Conservation (phyloP, 2,329 filamentous ascomycete genomes). For the Camptophora hylomeconis region DNA sequence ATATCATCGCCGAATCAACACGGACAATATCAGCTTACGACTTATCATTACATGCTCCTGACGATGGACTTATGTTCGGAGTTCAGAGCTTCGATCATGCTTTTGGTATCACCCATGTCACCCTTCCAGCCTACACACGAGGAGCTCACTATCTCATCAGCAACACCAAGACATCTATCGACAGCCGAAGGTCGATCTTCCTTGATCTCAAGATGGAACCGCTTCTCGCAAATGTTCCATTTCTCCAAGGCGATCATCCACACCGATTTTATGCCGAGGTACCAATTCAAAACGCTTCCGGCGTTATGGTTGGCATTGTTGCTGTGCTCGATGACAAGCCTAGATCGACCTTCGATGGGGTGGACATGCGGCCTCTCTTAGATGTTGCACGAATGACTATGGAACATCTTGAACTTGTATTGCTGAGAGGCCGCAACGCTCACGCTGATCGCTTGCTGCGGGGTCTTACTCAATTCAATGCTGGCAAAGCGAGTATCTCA, state of each 20-base stretch:
- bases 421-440: conserved; percentile 37
- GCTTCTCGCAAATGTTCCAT: too few relatives aligned
- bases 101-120: too few relatives aligned
- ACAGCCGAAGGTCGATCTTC: too few relatives aligned
- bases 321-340: too few relatives aligned
- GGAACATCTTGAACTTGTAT: conserved; percentile 46
- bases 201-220: too few relatives aligned
- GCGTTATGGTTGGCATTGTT: conserved; percentile 46
- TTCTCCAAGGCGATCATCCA: too few relatives aligned
- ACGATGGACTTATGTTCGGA: conserved; percentile 14
- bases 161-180: too few relatives aligned
- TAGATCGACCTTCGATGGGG: too few relatives aligned
- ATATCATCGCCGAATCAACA: conserved; percentile 21
- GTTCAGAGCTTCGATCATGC: too few relatives aligned
- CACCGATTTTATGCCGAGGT: conserved; percentile 45
- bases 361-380: conserved; percentile 40
- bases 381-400: conserved; percentile 44
- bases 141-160: too few relatives aligned
- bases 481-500: conserved; percentile 18
- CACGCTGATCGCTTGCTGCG: conserved; percentile 41
- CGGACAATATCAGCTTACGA: conserved; percentile 12
- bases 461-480: conserved; percentile 41
- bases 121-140: too few relatives aligned
- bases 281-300: conserved; percentile 45
- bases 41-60: conserved; percentile 7